Conservation (phyloP, 1,284 basidiomycete genomes). For the Cryptococcus maquisensis region DNA sequence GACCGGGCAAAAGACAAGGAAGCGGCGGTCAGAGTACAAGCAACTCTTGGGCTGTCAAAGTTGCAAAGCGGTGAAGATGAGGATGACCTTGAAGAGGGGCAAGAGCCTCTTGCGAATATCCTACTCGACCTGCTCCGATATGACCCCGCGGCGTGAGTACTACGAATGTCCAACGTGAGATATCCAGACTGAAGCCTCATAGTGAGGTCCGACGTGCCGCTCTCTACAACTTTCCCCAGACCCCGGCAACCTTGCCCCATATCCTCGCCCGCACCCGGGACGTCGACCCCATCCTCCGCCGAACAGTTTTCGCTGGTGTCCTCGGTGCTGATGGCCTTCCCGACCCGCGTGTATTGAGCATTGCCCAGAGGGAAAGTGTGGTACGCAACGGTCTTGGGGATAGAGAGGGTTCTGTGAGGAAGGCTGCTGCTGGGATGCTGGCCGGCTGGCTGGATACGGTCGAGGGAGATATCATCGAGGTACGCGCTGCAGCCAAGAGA, state of each 20-base stretch:
- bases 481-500: conserved; percentile 25
- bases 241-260: conserved; percentile 58
- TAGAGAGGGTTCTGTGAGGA: conserved; percentile 73
- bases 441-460: conserved; percentile 67
- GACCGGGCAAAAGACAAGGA: conserved; percentile 84
- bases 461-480: conserved; percentile 53
- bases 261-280: conserved; percentile 82
- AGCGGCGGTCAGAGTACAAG: conserved; percentile 72
- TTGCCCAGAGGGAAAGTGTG: conserved; percentile 71
- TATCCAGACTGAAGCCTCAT: conserved; percentile 1
- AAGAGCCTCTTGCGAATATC: conserved; percentile 62
- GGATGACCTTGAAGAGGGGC: conserved; percentile 61
- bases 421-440: conserved; percentile 73
- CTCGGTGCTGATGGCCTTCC: conserved; percentile 55
- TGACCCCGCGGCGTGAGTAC: conserved; percentile 74
- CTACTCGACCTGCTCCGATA: conserved; percentile 68
- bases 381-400: conserved; percentile 82
- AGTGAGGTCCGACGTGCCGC: conserved; percentile 89
- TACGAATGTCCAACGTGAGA: not conserved
- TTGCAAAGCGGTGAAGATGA: conserved; percentile 72
- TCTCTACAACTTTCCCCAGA: conserved; percentile 71
- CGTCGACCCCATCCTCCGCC: conserved; percentile 74
- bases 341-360: conserved; percentile 65
- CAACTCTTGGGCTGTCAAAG: conserved; percentile 78
- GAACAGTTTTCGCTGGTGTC: conserved; percentile 70